Base-by-base conservation (phyloP, 1,284 basidiomycete species). In the Meripilus lineatus region DNA sequence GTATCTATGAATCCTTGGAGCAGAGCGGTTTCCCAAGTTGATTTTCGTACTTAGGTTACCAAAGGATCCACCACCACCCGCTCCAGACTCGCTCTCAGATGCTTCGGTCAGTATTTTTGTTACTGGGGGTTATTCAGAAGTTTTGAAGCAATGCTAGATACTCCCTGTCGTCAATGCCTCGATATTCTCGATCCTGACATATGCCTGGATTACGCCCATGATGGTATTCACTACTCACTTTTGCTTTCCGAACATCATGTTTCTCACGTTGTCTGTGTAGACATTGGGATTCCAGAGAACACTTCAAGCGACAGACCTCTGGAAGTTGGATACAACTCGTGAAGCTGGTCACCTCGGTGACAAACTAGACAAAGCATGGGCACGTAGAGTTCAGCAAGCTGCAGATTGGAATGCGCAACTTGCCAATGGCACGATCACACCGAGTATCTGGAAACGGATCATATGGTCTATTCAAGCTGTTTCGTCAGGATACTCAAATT, bases 251-350 rank as follows among this genome's bases (percentile, higher is more conserved):
- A n/a, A n/a, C n/a, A n/a, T n/a, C n/a, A 10, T 21, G n/a, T 43
- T 23, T 17, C 18, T 42, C 17, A 45, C 11, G 10, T 32, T 7
- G 15, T 3, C 17, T n/a, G 32, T 18, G 5, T 15, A 76, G 71
- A 67, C 70, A 3, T 65, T 82, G 17, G 80, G 80, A 1, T 87
- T 82, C 57, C 81, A 84, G 55, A 70, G 86, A 21, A 80, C 83
- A 0, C 67, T 87, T 1, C 83, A 86, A 59, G 83, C 81, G 0
- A 77, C 82, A 1, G 84, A 88, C 58, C 61, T 86, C n/a, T 85
- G 81, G 79, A 79, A 78, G 58, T 67, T 88, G 59, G 80, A 83
- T 52, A 59, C 67, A 1, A 63, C 69, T 7, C 72, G 77, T 22
- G 69, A 77, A 50, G 61, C 79, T 7, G 73, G 69, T 0, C 50